Conservation (phyloP, 768 basidiomycete species). For the Termitomyces sp. region DNA sequence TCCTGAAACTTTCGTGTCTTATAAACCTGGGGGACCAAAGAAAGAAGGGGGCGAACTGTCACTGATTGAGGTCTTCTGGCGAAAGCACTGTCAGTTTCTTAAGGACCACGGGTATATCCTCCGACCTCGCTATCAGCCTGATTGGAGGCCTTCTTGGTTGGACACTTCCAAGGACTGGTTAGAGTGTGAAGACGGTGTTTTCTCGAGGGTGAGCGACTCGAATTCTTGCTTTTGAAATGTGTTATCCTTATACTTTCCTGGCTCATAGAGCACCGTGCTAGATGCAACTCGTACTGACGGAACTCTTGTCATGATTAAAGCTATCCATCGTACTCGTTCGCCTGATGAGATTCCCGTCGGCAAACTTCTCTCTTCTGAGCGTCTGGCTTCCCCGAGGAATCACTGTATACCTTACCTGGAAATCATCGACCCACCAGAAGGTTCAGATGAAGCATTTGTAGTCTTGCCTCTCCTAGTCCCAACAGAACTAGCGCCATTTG, state of each 20-base stretch:
- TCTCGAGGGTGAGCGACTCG: background rate
- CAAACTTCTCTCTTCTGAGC: background rate
- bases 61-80: background rate
- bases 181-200: slow-evolving; percentile 7
- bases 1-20: background rate
- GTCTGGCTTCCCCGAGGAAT: slow-evolving; percentile 20
- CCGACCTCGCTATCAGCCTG: slow-evolving; percentile 6
- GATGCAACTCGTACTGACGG: slow-evolving; percentile 4
- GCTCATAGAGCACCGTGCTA: background rate
- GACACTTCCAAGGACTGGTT: slow-evolving; percentile 4
- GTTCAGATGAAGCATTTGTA: slow-evolving; percentile 7
- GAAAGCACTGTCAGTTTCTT: slow-evolving; percentile 5
- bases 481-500: background rate
- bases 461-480: background rate
- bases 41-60: background rate
- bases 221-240: background rate
- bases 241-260: background rate
- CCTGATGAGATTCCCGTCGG: background rate
- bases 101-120: slow-evolving; percentile 7
- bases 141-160: slow-evolving; percentile 8
- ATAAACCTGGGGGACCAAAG: background rate
- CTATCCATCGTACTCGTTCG: background rate
- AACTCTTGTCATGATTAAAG: slow-evolving; percentile 3
- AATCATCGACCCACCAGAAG: slow-evolving; percentile 15
- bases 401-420: slow-evolving; percentile 29